Evolutionary conservation across 306 rosid genomes (phyloP), one percentile per base, ranked within the genome.

Genomic region (Dicorynia guianensis): DNA sequence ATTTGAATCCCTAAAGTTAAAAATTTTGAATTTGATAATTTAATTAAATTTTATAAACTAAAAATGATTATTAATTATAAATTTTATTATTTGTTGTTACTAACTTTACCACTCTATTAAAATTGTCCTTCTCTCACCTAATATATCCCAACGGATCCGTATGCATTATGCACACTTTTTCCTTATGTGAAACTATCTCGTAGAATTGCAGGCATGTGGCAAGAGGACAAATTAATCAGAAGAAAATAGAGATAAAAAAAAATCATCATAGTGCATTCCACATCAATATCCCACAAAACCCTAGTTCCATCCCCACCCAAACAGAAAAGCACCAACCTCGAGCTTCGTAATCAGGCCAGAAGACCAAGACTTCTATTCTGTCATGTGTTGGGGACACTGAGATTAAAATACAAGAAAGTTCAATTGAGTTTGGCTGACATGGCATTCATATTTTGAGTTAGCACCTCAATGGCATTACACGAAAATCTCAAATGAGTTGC

Each of bases 231-330:
- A 33, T 7, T 33, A 9, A 12, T 15, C 0, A 25, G 13, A 53
- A 53, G 5, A 10, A 15, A n/a, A 19, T 5, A 55, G 33, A 53
- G 42, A 39, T 44, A 1, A 72, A 36, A 61, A 49, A 61, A 56
- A 48, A 56, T 11, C 33, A 34, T 25, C 17, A 12, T 59, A 77
- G 83, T 70, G 87, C 80, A 55, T 80, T 70, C 82, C 85, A 73
- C 77, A 66, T 72, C 76, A 77, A 68, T 69, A 35, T 76, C 80
- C 69, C 79, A 77, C 60, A 63, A 38, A 38, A 33, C 4, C 43
- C 40, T 52, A 19, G 8, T 13, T 50, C 64, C 71, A 8, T 39
- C 12, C 71, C 35, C 56, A 46, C 38, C 49, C 25, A 64, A 63
- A 50, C 12, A 54, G 63, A 48, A 53, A 50, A 36, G 10, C 10